These are phyloP conservation scores for Posidonia australis DNA, from an alignment of 106 monocot species.

Conservation along the genomic window DNA sequence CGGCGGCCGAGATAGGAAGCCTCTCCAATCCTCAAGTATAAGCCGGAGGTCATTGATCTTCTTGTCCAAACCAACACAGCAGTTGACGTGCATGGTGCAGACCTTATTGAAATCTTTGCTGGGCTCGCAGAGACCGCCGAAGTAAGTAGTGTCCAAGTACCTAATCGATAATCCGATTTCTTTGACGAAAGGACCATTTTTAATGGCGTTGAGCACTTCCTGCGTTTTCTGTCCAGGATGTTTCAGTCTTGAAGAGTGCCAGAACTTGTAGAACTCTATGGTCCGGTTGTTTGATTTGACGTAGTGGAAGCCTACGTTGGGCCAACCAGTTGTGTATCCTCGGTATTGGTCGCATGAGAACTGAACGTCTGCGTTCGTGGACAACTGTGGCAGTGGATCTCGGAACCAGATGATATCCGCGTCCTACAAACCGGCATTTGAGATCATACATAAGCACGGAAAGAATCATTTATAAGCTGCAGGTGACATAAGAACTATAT, in stretches of 20 bases:
- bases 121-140: constrained; percentile 20
- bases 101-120: constrained; percentile 11
- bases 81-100: constrained; percentile 19
- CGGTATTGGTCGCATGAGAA: constrained; percentile 9
- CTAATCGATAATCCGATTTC: constrained; percentile 10
- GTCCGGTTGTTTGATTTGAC: constrained; percentile 16
- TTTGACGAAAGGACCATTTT: constrained; percentile 2
- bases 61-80: constrained; percentile 8
- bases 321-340: neutral
- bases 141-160: constrained; percentile 16
- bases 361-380: constrained; percentile 4
- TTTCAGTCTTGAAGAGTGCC: neutral
- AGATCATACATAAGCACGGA: too few relatives aligned
- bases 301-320: constrained; percentile 10
- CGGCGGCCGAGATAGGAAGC: constrained; percentile 1
- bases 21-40: constrained; percentile 16
- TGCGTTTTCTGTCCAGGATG: neutral
- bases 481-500: too few relatives aligned
- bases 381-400: constrained; percentile 7
- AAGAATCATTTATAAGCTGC: too few relatives aligned
- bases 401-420: constrained; percentile 14
- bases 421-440: too few relatives aligned
- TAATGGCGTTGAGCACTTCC: constrained; percentile 13
- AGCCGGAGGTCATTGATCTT: constrained; percentile 7
- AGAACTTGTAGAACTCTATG: constrained; percentile 10